phyloP scores from a whole-genome alignment of 192 early-diverging fungal species.

The Umbelopsis ramanniana region DNA sequence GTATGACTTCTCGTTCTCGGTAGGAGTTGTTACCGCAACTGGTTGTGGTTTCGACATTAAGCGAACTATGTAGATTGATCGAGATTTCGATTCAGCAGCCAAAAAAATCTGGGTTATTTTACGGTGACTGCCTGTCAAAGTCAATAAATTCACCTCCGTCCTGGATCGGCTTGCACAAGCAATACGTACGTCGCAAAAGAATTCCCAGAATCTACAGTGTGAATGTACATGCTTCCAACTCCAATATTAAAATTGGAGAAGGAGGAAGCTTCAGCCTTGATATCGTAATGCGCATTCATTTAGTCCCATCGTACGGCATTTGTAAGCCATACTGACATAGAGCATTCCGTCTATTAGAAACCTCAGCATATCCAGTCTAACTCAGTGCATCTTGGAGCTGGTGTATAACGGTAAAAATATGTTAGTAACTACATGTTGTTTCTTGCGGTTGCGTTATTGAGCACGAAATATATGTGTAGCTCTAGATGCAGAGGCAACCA shows the following conservation, averaged over 20 bases:
- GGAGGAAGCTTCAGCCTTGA: not conserved
- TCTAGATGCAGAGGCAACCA: slow-evolving; percentile 60
- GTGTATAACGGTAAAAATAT: slow-evolving; percentile 58
- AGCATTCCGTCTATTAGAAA: not conserved
- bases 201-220: not conserved
- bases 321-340: too few species aligned
- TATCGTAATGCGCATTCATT: not conserved
- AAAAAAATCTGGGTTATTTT: not conserved
- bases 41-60: slow-evolving; percentile 45
- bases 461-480: slow-evolving; percentile 28
- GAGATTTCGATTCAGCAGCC: not conserved
- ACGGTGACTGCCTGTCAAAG: not conserved
- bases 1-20: slow-evolving; percentile 44
- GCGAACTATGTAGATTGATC: not conserved
- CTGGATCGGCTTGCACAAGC: not conserved
- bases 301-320: not conserved
- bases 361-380: slow-evolving; percentile 32
- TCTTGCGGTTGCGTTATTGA: not conserved
- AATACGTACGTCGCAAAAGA: not conserved
- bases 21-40: slow-evolving; percentile 38
- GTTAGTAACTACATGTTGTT: not conserved
- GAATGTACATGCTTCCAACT: not conserved
- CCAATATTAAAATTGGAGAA: not conserved
- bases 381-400: slow-evolving; percentile 63
- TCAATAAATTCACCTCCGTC: not conserved